phyloP scores from a whole-genome alignment of 2,329 filamentous ascomycete species.

The Zymoseptoria pseudotritici region DNA sequence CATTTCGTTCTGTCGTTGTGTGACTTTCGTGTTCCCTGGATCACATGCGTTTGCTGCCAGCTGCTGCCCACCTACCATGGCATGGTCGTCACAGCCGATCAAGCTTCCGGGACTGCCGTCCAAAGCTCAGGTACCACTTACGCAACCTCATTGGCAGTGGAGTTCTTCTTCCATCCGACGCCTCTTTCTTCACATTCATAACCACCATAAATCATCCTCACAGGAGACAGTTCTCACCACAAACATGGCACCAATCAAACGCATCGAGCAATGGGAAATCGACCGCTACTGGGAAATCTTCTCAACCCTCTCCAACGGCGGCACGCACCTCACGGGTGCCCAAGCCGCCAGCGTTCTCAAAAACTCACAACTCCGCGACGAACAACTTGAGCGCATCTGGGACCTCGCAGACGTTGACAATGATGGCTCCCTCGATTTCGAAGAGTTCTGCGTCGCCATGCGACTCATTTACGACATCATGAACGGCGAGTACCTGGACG shows the following conservation, averaged over 20 bases:
- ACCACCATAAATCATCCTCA: neutral
- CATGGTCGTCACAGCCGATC: neutral
- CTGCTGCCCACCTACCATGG: neutral
- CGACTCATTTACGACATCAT: constrained; percentile 93
- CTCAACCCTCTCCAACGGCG: constrained; percentile 57
- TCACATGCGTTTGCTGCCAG: neutral
- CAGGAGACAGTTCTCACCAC: neutral
- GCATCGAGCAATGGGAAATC: constrained; percentile 66
- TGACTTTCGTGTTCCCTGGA: neutral
- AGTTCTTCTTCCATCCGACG: neutral
- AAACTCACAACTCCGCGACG: constrained; percentile 64
- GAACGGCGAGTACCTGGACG: constrained; percentile 87
- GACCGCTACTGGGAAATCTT: constrained; percentile 78
- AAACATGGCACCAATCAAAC: constrained; percentile 36
- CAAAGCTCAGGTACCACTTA: neutral
- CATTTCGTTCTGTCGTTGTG: neutral
- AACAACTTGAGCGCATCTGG: constrained; percentile 95
- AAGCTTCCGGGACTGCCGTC: neutral
- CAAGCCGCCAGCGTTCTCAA: constrained; percentile 66
- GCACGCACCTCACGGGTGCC: constrained; percentile 57
- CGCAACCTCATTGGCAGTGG: neutral
- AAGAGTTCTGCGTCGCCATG: constrained; percentile 99
- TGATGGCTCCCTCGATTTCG: constrained; percentile 95
- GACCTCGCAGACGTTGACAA: constrained; percentile 95
- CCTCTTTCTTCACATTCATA: neutral